phyloP scores from a whole-genome alignment of 2,329 filamentous ascomycete genomes.

The Chaetomium globosum region DNA sequence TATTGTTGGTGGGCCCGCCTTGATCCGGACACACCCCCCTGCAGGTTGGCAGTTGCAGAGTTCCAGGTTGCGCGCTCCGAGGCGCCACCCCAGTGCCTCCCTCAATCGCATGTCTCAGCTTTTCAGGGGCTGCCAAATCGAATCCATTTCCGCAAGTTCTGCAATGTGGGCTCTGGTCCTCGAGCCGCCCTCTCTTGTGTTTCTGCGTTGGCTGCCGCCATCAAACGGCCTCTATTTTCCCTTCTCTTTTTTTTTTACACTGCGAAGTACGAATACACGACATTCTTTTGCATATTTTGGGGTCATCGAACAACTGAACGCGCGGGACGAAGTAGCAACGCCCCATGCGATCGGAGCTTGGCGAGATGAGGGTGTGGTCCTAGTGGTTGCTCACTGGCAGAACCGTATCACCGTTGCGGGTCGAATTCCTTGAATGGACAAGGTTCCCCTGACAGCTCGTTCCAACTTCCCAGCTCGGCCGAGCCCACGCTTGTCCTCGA shows the following conservation, averaged over 20 bases:
- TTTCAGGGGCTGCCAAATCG: conserved; percentile 8
- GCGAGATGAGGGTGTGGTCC: conserved; percentile 31
- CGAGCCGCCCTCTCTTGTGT: neutral
- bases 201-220: neutral
- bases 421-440: conserved; percentile 22
- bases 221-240: neutral
- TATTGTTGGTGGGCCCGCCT: conserved; percentile 27
- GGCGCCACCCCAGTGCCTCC: conserved; percentile 14
- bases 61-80: conserved; percentile 3
- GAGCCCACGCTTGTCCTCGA: conserved; percentile 12
- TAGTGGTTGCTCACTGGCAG: conserved; percentile 19
- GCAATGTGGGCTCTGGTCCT: neutral
- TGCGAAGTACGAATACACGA: too few relatives aligned
- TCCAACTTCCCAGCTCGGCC: conserved; percentile 31
- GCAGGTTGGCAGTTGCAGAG: conserved; percentile 16
- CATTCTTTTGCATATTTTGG: too few relatives aligned
- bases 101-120: conserved; percentile 9
- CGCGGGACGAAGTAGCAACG: neutral
- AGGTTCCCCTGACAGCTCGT: conserved; percentile 21
- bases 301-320: neutral
- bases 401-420: conserved; percentile 24
- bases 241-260: neutral
- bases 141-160: neutral
- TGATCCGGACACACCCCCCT: conserved; percentile 34
- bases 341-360: conserved; percentile 18